Evolutionary conservation across 2,329 filamentous ascomycete genomes (phyloP), one percentile per base, ranked within the genome.

Genomic region (Fusarium sp.): DNA sequence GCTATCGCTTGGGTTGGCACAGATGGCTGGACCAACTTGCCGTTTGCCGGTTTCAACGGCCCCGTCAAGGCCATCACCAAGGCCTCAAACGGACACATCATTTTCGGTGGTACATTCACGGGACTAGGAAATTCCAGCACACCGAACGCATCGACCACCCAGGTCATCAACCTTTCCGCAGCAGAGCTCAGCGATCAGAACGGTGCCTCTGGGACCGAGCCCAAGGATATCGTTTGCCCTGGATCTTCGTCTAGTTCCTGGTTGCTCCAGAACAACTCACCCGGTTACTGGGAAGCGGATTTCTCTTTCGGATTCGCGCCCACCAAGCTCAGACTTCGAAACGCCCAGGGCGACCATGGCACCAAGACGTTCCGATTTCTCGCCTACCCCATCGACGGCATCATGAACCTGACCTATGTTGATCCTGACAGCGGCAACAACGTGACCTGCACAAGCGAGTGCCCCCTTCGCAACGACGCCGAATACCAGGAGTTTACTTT

Each of bases 31-130:
- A 87, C 86, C 18, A 91, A 93, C 74, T 82, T 99, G 61, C 91
- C 95, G 2, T 99, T 99, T 82, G 89, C 90, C 40, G 96, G 96
- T 20, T 97, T 99, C 81, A 98, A 98, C 80, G 94, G 94, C 25
- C 93, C 93, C 2, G 93, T 99, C 56, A 88, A 88, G 67, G 91
- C 94, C 36, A 98, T 99, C 72, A 86, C 89, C 55, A 93, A 93
- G 80, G 88, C 90, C 18, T 84, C 90, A 1, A 91, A 93, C 73
- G 92, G 92, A 8, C 91, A 96, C 76, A 92, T 99, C 69, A 87
- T 98, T 60, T 99, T 97, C 77, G 96, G 93, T 50, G 96, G 96
- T 54, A 88, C 87, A 61, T 99, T 99, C 77, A 93, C 92, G 62
- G 93, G 93, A 7, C 81, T 98, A 8, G 93, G 93, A 65, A 97